Evolutionary conservation across 345 rosid species (phyloP), one percentile per base, ranked within the genome.

Genomic region (Populus nigra): DNA sequence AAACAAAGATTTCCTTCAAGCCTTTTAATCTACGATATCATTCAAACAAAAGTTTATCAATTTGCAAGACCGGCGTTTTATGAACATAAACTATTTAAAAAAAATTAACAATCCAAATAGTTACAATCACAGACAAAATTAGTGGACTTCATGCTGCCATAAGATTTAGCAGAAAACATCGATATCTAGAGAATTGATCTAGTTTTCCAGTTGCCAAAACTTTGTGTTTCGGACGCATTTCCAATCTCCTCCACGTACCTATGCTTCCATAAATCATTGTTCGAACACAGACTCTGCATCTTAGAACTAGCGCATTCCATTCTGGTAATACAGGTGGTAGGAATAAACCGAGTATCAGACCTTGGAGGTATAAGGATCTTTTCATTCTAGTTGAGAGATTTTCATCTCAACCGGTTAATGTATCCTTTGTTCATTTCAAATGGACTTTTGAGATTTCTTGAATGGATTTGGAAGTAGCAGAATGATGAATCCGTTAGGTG

Each of bases 311-410:
- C 82, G 62, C 79, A 68, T 35, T 69, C 77, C 74, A 75, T 13
- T 45, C 70, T 89, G 0, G 87, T 91, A 49, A 89, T 17, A 82
- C 89, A 89, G 39, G 10, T 65, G 7, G 87, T 96, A 35, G 86
- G 83, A 81, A 94, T 87, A 1, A 31, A 83, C 88, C 39, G 39
- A 0, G 1, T 36, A 5, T 36, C 39, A 36, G 39, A 6, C 39
- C 39, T 36, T 6, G 39, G 7, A 36, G 39, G 39, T 36, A 5
- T 36, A 36, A 36, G 39, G 39, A 36, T 5, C 39, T 36, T 36
- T 36, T 36, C 39, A 36, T 36, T 36, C 39, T 36, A 36, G 8
- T 36, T 36, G 39, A 36, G 39, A 36, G 39, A 36, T 6, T 36
- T 36, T 36, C 39, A 36, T 36, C 39, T 36, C 39, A 36, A 7